Evolutionary conservation across 148 eudicot species (phyloP), one percentile per base, ranked within the genome.

Genomic region (Persicaria maculosa): DNA sequence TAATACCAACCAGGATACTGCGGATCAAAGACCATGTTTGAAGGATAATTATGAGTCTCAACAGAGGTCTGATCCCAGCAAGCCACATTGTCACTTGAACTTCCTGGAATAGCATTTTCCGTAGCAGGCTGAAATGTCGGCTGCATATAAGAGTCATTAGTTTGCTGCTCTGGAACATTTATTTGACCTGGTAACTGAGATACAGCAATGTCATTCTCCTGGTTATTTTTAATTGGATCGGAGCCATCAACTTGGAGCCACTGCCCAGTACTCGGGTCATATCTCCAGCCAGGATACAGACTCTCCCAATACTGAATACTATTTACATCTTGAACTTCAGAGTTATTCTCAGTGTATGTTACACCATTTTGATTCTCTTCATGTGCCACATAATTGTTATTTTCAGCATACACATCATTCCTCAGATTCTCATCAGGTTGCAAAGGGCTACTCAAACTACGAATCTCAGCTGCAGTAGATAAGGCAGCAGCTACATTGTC

Each of bases 1-100:
- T 88, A 89, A 76, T 92, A 92, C 94, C 92, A 89, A 73, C 89
- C 94, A 78, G 97, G 97, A 77, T 89, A 92, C 50, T 88, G 97
- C 25, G 97, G 87, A 80, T 92, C 94, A 80, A 89, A 89, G 43
- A 85, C 71, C 93, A 92, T 89, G 78, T 92, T 80, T 54, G 85
- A 50, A 22, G 97, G 94, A 77, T 88, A 92, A 50, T 72, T 86
- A 57, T 74, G 72, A 70, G 80, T 80, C 71, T 74, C 90, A 46
- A 79, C 83, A 44, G 87, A 64, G 50, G 76, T 74, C 73, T 88
- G 90, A 80, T 80, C 75, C 89, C 86, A 85, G 73, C 74, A 73
- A 12, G 85, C 75, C 19, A 75, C 79, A 74, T 48, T 74, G 25
- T 74, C 84, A 54, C 76, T 72, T 59, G 54, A 44, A 57, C 50